These are phyloP conservation scores for Aspergillus avenaceus DNA, from an alignment of 495 filamentous ascomycete species.

Conservation along the genomic window DNA sequence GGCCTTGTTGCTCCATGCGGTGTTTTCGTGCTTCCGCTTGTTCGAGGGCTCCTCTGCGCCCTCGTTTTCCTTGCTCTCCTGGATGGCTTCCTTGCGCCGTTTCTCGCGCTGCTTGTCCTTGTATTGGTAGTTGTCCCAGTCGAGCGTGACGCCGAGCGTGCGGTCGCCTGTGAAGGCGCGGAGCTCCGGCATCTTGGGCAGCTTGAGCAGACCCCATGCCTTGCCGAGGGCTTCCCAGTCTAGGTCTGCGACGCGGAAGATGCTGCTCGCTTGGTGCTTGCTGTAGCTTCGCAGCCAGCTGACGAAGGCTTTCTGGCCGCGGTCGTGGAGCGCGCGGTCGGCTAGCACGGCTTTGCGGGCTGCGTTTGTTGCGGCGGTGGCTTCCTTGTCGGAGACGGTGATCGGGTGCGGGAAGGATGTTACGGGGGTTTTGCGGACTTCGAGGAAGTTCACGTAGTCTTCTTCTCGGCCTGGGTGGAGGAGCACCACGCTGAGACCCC, in stretches of 20 bases:
- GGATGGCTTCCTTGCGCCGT: slow-evolving; percentile 54
- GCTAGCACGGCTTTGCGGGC: slow-evolving; percentile 59
- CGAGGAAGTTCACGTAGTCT: slow-evolving; percentile 84
- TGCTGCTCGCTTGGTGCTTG: slow-evolving; percentile 85
- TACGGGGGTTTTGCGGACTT: slow-evolving; percentile 86
- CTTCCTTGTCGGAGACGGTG: slow-evolving; percentile 52
- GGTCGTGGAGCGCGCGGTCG: slow-evolving; percentile 84
- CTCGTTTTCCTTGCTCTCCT: slow-evolving; percentile 31
- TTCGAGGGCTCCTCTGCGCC: slow-evolving; percentile 23
- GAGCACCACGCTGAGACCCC: slow-evolving; percentile 79
- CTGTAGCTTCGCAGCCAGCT: slow-evolving; percentile 87
- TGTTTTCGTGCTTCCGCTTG: slow-evolving; percentile 45
- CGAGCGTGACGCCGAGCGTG: slow-evolving; percentile 55
- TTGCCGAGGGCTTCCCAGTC: slow-evolving; percentile 79
- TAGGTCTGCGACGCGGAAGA: slow-evolving; percentile 79
- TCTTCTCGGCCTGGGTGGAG: slow-evolving; percentile 80
- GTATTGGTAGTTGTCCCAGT: slow-evolving; percentile 64
- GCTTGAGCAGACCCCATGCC: slow-evolving; percentile 76
- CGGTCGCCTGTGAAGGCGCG: slow-evolving; percentile 63
- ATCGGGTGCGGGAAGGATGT: slow-evolving; percentile 52
- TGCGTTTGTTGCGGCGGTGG: slow-evolving; percentile 40
- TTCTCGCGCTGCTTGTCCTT: slow-evolving; percentile 75
- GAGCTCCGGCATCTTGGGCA: slow-evolving; percentile 94
- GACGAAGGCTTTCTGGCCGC: slow-evolving; percentile 85
- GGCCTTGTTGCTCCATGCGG: slow-evolving; percentile 82